Conservation (phyloP, 495 filamentous ascomycete species). For the Eremomyces bilateralis region DNA sequence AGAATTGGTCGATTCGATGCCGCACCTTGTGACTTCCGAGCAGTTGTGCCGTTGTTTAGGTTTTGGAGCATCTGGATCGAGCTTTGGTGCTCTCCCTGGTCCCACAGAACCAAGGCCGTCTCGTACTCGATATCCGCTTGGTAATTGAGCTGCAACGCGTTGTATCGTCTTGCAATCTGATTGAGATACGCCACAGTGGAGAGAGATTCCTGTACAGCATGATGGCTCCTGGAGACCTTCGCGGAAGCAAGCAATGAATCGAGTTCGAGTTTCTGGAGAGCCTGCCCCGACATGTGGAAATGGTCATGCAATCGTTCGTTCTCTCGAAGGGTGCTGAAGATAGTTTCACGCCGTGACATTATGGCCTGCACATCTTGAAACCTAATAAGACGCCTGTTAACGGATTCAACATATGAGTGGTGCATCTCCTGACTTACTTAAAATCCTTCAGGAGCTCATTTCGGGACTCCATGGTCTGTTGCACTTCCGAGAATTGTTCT, state of each 20-base stretch:
- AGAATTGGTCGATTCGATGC: not conserved
- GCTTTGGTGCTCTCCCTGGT: constrained; percentile 75
- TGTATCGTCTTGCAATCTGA: constrained; percentile 44
- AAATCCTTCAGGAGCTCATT: no score
- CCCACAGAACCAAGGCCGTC: constrained; percentile 78
- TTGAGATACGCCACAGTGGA: constrained; percentile 62
- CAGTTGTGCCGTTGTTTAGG: constrained; percentile 17
- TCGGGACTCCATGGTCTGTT: no score
- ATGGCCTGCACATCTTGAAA: constrained; percentile 66
- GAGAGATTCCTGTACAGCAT: constrained; percentile 63
- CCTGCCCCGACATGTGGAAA: constrained; percentile 31
- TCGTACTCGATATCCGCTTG: constrained; percentile 55
- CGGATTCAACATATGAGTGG: no score
- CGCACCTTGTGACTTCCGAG: not conserved
- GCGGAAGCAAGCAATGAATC: constrained; percentile 52
- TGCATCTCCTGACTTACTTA: no score
- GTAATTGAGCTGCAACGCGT: constrained; percentile 46
- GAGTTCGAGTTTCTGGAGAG: constrained; percentile 51
- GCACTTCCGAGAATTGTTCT: no score
- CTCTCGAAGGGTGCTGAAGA: constrained; percentile 60
- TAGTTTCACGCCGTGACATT: constrained; percentile 56
- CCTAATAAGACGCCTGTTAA: no score
- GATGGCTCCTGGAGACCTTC: constrained; percentile 52
- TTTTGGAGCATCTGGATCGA: constrained; percentile 75
- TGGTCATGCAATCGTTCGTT: constrained; percentile 36